phyloP scores from a whole-genome alignment of 1,139 yeast genomes.

The Zygosaccharomyces sapae region DNA sequence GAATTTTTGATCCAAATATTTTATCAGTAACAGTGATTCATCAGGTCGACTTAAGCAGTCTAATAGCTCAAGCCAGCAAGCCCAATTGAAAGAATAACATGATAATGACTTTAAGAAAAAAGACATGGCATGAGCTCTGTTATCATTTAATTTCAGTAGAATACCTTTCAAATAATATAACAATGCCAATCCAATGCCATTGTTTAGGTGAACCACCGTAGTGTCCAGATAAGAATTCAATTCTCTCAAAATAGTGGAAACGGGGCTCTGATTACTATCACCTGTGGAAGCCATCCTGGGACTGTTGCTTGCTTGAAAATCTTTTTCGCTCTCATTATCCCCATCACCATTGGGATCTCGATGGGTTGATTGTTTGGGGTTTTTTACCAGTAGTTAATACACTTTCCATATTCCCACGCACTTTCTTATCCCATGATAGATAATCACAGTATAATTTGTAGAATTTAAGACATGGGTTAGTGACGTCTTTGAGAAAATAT shows the following conservation, averaged over 20 bases:
- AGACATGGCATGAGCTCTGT: conserved; percentile 54
- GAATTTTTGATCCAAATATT: conserved; percentile 39
- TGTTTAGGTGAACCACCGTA: conserved; percentile 33
- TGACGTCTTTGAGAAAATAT: conserved; percentile 49
- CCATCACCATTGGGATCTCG: conserved; percentile 9
- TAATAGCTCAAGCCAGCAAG: conserved; percentile 84
- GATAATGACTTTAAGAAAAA: conserved; percentile 51
- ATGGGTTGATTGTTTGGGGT: conserved; percentile 14
- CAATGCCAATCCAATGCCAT: conserved; percentile 39
- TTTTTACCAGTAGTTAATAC: conserved; percentile 38
- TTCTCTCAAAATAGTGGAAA: conserved; percentile 39
- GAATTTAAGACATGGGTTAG: conserved; percentile 56
- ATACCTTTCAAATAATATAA: conserved; percentile 67
- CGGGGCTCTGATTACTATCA: conserved; percentile 26
- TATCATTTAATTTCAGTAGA: conserved; percentile 59
- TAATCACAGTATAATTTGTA: conserved; percentile 65
- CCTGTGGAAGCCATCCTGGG: conserved; percentile 12
- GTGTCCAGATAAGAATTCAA: conserved; percentile 40
- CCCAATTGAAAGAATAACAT: conserved; percentile 83
- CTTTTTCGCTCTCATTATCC: conserved; percentile 9
- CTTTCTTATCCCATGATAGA: conserved; percentile 68
- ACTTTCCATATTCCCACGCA: conserved; percentile 71
- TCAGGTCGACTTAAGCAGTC: conserved; percentile 61
- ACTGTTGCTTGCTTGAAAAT: conserved; percentile 4
- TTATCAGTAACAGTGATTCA: conserved; percentile 51